phyloP scores from a whole-genome alignment of 2,329 filamentous ascomycete species.

The Geoglossum cookeanum region DNA sequence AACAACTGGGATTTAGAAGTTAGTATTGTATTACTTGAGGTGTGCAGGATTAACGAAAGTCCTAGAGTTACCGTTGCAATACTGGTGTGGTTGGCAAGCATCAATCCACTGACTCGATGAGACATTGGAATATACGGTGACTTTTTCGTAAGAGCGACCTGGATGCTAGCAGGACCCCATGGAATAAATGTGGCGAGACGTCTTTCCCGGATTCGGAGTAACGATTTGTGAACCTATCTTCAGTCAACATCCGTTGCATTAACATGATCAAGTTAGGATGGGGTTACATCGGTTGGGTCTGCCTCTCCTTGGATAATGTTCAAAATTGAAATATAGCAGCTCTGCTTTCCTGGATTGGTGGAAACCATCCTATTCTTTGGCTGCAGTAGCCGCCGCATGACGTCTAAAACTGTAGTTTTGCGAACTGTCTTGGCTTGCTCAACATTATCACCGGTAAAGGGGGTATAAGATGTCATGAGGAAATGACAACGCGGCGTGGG shows the following conservation, averaged over 20 bases:
- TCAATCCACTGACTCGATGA: conserved; percentile 84
- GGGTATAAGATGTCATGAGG: conserved; percentile 95
- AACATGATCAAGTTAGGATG: not conserved
- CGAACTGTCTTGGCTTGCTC: conserved; percentile 94
- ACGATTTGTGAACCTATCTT: conserved; percentile 67
- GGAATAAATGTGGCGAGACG: conserved; percentile 91
- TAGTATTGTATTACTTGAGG: not conserved
- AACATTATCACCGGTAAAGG: conserved; percentile 89
- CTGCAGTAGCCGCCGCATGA: conserved; percentile 87
- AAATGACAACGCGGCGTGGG: conserved; percentile 95
- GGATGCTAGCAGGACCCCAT: conserved; percentile 94
- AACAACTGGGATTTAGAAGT: conserved; percentile 41
- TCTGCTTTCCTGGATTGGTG: conserved; percentile 84
- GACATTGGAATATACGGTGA: conserved; percentile 90
- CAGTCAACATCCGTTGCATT: not conserved
- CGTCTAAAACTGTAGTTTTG: conserved; percentile 93
- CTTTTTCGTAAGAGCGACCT: conserved; percentile 89
- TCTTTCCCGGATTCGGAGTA: conserved; percentile 86
- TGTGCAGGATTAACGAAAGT: not conserved
- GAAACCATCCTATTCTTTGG: conserved; percentile 99
- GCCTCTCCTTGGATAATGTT: conserved; percentile 99
- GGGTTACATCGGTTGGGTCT: conserved; percentile 66
- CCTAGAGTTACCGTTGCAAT: conserved; percentile 54
- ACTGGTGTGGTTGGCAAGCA: conserved; percentile 95
- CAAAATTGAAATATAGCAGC: conserved; percentile 96